Conservation (phyloP, 306 rosid genomes). For the Rosa persica region DNA sequence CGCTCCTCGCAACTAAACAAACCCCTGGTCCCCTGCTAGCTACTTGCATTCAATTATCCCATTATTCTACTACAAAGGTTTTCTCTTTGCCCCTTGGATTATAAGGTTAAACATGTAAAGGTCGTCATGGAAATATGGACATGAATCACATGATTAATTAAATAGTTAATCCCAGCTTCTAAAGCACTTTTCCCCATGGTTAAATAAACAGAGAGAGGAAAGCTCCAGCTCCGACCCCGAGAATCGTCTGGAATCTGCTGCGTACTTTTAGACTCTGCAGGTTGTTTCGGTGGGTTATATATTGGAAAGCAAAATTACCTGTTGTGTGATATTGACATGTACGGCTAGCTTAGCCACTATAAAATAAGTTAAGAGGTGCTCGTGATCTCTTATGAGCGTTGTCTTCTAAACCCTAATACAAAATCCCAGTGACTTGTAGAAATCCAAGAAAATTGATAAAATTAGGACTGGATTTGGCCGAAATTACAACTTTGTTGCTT, state of each 20-base stretch:
- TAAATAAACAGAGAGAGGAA: background rate
- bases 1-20: background rate
- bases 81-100: background rate
- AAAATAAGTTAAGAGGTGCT: no score
- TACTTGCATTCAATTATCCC: background rate
- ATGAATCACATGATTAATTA: background rate
- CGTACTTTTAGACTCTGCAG: background rate
- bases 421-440: no score
- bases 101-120: background rate
- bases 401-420: no score
- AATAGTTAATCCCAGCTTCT: background rate
- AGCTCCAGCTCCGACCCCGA: background rate
- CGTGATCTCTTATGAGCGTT: no score
- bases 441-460: no score
- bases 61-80: background rate
- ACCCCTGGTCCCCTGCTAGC: background rate
- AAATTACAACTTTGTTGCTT: no score
- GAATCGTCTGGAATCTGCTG: background rate
- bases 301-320: background rate
- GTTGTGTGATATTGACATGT: background rate
- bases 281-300: background rate
- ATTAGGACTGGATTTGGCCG: no score
- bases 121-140: background rate
- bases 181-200: background rate
- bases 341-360: background rate